A percentile compares a stretch with the other conserved stretches of the same genome.
Evolutionary conservation across 2,329 filamentous ascomycete species (phyloP).

Genomic region (Talaromyces sp.): DNA sequence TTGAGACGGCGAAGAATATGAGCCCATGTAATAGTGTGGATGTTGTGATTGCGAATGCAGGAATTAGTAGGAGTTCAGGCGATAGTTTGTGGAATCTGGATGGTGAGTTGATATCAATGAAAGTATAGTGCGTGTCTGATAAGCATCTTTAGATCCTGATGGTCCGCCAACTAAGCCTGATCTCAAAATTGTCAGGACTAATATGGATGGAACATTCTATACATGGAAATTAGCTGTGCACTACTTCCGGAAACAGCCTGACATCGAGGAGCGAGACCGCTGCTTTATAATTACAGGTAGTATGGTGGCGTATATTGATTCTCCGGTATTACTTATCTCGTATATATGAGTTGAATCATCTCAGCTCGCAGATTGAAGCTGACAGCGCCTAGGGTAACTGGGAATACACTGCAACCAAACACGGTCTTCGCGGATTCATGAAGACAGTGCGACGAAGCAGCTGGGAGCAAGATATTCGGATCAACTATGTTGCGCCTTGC

Average conservation of each 20-base stretch:
- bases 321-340: neutral
- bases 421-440: slow-evolving; percentile 46
- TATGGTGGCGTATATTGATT: neutral
- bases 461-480: slow-evolving; percentile 44
- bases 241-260: slow-evolving; percentile 40
- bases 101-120: neutral
- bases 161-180: neutral
- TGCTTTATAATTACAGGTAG: neutral
- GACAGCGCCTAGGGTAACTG: slow-evolving; percentile 27
- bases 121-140: neutral
- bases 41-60: slow-evolving; percentile 1
- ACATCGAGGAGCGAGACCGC: slow-evolving; percentile 69
- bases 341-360: neutral
- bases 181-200: neutral
- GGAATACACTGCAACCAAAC: slow-evolving; percentile 46
- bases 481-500: slow-evolving; percentile 48
- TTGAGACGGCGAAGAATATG: neutral
- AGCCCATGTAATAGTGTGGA: neutral
- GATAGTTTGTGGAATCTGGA: slow-evolving; percentile 4
- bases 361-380: neutral
- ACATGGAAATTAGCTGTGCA: slow-evolving; percentile 31
- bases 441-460: slow-evolving; percentile 36
- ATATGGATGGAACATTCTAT: neutral
- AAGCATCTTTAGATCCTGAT: neutral
- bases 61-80: neutral